These are phyloP conservation scores for Metschnikowia arizonensis DNA, from an alignment of 805 yeast species.

Conservation along the genomic window DNA sequence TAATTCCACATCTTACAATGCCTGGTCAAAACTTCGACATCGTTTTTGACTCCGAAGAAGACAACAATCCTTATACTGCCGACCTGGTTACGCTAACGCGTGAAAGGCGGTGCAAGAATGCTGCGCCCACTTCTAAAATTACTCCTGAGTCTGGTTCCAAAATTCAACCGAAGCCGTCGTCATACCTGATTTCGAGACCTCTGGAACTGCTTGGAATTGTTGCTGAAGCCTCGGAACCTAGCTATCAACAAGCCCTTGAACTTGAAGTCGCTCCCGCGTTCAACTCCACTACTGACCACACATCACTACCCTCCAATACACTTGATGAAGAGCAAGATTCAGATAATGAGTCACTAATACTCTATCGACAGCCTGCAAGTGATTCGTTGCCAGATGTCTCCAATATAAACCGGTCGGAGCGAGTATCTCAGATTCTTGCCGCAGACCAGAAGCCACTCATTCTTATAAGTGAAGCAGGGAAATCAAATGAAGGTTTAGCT, in stretches of 20 bases:
- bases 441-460: slow-evolving; percentile 27
- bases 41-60: slow-evolving; percentile 27
- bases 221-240: neutral
- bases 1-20: neutral
- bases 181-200: neutral
- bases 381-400: slow-evolving; percentile 17
- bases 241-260: neutral
- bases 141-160: neutral
- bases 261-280: slow-evolving; percentile 2
- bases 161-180: neutral
- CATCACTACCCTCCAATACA: neutral
- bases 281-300: neutral
- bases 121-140: neutral
- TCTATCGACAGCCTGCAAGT: slow-evolving; percentile 21
- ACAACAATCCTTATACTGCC: slow-evolving; percentile 28
- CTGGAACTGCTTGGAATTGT: no score
- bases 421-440: slow-evolving; percentile 34
- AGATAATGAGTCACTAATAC: slow-evolving; percentile 29
- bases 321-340: slow-evolving; percentile 12
- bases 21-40: slow-evolving; percentile 1
- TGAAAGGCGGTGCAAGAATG: slow-evolving; percentile 5
- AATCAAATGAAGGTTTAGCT: slow-evolving; percentile 70
- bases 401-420: slow-evolving; percentile 32
- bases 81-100: slow-evolving; percentile 5
- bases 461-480: slow-evolving; percentile 75